Percentiles rank a stretch among this genome's conserved stretches.
Conservation (phyloP, 257 asterid species). For the Rauvolfia tetraphylla region DNA sequence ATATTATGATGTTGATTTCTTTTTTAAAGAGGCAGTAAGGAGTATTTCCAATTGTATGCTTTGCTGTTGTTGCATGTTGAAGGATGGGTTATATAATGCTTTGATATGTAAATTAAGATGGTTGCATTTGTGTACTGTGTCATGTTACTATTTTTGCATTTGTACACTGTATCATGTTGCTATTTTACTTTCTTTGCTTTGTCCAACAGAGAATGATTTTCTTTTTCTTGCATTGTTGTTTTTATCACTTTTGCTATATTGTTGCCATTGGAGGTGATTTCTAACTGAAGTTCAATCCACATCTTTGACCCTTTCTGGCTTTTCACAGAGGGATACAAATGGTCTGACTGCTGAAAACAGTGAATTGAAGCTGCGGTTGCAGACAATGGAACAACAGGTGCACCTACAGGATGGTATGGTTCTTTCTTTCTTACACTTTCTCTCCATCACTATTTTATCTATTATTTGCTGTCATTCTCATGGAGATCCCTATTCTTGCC, state of each 20-base stretch:
- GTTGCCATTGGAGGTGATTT: background rate
- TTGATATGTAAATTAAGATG: background rate
- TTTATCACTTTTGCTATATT: background rate
- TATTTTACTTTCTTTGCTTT: background rate
- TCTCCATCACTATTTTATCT: background rate
- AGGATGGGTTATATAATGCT: background rate
- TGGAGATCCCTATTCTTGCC: background rate
- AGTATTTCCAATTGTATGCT: background rate
- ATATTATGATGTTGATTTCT: background rate
- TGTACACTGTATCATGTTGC: background rate
- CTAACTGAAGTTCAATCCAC: background rate
- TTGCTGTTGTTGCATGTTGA: background rate
- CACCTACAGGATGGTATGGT: conserved; percentile 89
- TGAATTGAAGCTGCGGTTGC: conserved; percentile 89
- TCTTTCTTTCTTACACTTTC: background rate
- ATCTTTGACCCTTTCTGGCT: background rate
- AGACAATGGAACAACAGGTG: conserved; percentile 92
- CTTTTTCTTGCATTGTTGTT: background rate
- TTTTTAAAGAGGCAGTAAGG: background rate
- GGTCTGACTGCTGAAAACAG: conserved; percentile 85
- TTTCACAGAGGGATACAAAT: conserved; percentile 80
- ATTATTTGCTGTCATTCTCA: background rate
- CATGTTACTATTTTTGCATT: background rate
- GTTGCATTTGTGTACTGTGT: background rate
- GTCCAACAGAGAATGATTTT: background rate